Percentiles rank a stretch among this genome's conserved stretches.
Evolutionary conservation across 257 asterid species (phyloP).

Genomic region (Ilex aquifolium): DNA sequence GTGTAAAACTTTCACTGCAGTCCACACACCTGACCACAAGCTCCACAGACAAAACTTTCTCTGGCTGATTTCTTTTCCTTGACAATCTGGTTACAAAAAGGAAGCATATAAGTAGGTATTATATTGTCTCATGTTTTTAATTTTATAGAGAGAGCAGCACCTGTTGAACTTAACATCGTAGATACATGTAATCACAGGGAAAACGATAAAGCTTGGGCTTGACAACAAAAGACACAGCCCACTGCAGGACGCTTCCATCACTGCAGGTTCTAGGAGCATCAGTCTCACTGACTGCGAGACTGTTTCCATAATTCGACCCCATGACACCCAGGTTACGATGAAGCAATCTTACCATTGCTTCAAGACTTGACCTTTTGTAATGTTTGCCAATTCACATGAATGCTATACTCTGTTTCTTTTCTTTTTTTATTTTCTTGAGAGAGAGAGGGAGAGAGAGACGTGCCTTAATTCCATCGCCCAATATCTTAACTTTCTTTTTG

Average conservation of each 20-base stretch:
- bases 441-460: conserved; percentile 22
- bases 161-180: neutral
- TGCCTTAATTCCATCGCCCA: conserved; percentile 87
- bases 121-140: neutral
- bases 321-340: too few relatives aligned
- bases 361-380: too few relatives aligned
- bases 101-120: conserved; percentile 10
- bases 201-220: neutral
- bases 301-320: too few relatives aligned
- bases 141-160: neutral
- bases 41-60: conserved; percentile 97
- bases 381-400: too few relatives aligned
- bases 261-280: too few relatives aligned
- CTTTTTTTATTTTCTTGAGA: too few relatives aligned
- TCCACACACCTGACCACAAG: conserved; percentile 90
- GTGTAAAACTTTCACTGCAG: neutral
- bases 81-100: conserved; percentile 46
- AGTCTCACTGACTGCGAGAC: too few relatives aligned
- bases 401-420: too few relatives aligned
- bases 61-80: conserved; percentile 97
- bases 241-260: too few relatives aligned
- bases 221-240: too few relatives aligned
- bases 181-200: neutral
- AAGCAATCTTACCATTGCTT: too few relatives aligned
- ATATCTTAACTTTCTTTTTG: conserved; percentile 70